Conservation (phyloP, 139 green algal genomes). For the Astrephomene gubernaculifera region DNA sequence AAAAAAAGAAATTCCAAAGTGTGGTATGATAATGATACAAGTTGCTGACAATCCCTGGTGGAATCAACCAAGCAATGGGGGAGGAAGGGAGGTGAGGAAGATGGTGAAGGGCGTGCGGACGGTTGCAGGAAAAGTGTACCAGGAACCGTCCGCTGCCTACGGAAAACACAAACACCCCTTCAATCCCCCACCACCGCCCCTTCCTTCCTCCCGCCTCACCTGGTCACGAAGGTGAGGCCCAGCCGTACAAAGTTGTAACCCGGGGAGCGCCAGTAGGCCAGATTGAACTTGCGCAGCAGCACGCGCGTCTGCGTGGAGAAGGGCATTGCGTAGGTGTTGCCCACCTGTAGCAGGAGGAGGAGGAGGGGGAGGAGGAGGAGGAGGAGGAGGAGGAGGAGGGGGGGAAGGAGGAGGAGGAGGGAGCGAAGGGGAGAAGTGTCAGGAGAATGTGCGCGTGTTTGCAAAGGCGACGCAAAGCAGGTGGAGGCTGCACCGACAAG, state of each 20-base stretch:
- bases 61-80: too few relatives aligned
- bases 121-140: too few relatives aligned
- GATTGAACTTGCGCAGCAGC: slow-evolving; percentile 53
- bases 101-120: too few relatives aligned
- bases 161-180: too few relatives aligned
- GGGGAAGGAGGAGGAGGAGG: neutral
- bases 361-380: neutral
- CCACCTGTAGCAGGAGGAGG: slow-evolving; percentile 16
- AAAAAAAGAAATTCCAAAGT: too few relatives aligned
- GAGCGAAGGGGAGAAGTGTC: neutral
- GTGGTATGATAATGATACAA: too few relatives aligned
- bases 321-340: slow-evolving; percentile 40
- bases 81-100: too few relatives aligned
- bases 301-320: slow-evolving; percentile 1
- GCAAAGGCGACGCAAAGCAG: too few relatives aligned
- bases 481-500: too few relatives aligned
- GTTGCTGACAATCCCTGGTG: too few relatives aligned
- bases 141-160: too few relatives aligned
- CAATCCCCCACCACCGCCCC: neutral
- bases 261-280: slow-evolving; percentile 43
- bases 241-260: slow-evolving; percentile 42
- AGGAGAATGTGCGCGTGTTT: too few relatives aligned
- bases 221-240: slow-evolving; percentile 28
- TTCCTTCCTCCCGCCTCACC: neutral
- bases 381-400: neutral